phyloP scores from a whole-genome alignment of 257 asterid species.

The Fraxinus anomala region DNA sequence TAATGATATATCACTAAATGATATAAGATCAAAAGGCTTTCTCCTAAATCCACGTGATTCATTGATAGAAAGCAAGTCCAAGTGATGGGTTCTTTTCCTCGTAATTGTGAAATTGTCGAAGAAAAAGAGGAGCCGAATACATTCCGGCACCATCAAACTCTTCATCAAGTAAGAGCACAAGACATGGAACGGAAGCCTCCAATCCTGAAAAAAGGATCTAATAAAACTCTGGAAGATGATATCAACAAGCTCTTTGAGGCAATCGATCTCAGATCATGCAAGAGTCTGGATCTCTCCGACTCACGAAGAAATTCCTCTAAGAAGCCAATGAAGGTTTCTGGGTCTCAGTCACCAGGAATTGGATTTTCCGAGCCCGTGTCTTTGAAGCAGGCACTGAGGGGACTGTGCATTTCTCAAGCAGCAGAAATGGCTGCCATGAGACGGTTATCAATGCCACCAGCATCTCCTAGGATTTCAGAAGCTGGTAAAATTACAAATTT shows the following conservation, averaged over 20 bases:
- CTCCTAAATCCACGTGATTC: constrained; percentile 24
- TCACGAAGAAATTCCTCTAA: constrained; percentile 42
- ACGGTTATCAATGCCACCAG: constrained; percentile 45
- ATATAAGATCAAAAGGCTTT: constrained; percentile 15
- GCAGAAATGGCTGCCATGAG: constrained; percentile 58
- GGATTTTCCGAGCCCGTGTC: constrained; percentile 63
- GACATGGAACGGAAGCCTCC: constrained; percentile 45
- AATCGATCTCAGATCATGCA: constrained; percentile 42
- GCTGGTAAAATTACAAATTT: constrained; percentile 37
- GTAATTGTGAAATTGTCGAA: constrained; percentile 72
- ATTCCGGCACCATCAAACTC: constrained; percentile 25
- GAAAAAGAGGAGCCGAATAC: constrained; percentile 47
- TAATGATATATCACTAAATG: constrained; percentile 7
- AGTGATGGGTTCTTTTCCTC: constrained; percentile 62
- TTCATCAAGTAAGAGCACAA: constrained; percentile 26
- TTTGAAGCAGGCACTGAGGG: constrained; percentile 55
- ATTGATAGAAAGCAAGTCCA: constrained; percentile 6
- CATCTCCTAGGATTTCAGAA: constrained; percentile 46
- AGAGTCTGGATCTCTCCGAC: constrained; percentile 53
- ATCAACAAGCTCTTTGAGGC: constrained; percentile 54
- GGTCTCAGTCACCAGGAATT: constrained; percentile 50
- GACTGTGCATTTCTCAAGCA: constrained; percentile 61
- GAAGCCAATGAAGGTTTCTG: constrained; percentile 50
- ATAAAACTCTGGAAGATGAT: constrained; percentile 41
- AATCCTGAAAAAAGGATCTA: constrained; percentile 38